Percentiles rank a stretch among this genome's conserved stretches.
phyloP scores from a whole-genome alignment of 208 protist genomes.

The Porcisia deanei region DNA sequence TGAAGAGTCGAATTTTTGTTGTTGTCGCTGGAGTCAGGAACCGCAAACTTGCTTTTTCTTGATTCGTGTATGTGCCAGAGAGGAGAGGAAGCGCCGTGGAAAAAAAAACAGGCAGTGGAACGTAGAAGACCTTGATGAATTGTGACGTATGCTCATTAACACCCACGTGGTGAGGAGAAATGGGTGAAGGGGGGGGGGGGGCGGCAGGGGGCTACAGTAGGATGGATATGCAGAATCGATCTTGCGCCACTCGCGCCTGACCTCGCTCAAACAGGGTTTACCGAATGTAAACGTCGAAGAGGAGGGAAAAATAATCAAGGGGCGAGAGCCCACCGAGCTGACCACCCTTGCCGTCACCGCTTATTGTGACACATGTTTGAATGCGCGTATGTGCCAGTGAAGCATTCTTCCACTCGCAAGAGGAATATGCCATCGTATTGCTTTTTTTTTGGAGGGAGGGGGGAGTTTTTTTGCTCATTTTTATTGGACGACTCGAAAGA shows the following conservation, averaged over 20 bases:
- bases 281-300: neutral
- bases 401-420: neutral
- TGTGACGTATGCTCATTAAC: too few species aligned
- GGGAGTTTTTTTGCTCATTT: neutral
- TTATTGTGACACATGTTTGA: neutral
- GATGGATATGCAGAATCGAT: neutral
- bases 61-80: too few species aligned
- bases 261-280: neutral
- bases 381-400: neutral
- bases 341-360: neutral
- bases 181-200: too few species aligned
- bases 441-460: neutral
- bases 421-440: too few species aligned
- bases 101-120: too few species aligned
- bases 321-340: neutral
- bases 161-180: too few species aligned
- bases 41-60: too few species aligned
- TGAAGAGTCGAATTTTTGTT: too few species aligned
- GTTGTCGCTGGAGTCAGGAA: too few species aligned
- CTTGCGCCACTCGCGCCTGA: neutral
- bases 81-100: too few species aligned
- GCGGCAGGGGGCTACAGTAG: neutral
- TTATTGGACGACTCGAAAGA: too few species aligned
- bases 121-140: too few species aligned
- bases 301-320: neutral